phyloP scores from a whole-genome alignment of 2,329 filamentous ascomycete genomes.

The Pestalotiopsis sp. region DNA sequence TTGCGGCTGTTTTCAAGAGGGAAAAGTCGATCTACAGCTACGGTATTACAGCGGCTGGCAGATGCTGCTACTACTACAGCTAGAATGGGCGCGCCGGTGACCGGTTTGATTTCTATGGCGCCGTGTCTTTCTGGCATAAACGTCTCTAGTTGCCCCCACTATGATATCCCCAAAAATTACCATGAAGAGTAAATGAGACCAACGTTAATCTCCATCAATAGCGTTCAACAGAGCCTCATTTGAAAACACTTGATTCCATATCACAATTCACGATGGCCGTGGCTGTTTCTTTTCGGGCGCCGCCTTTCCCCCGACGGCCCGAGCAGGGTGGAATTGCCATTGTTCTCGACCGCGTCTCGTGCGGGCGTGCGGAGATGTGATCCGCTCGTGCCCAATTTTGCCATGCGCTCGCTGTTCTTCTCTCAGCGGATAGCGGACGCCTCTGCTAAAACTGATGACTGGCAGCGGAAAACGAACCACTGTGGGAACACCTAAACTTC shows the following conservation, averaged over 20 bases:
- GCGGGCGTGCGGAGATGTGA: background rate
- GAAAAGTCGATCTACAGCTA: background rate
- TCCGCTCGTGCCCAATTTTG: background rate
- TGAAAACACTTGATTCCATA: background rate
- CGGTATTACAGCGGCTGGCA: background rate
- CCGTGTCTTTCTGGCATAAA: no score
- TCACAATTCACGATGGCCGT: background rate
- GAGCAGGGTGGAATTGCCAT: background rate
- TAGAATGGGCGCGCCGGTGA: background rate
- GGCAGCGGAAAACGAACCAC: background rate
- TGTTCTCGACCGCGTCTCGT: background rate
- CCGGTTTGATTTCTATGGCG: background rate
- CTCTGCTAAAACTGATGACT: background rate
- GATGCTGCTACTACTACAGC: background rate
- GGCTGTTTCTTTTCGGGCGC: background rate
- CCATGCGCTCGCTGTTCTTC: background rate
- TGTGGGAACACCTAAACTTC: background rate
- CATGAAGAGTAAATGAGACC: constrained; percentile 12
- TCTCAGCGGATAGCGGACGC: background rate
- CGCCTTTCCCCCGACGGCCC: background rate
- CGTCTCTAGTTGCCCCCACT: background rate
- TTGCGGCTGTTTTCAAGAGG: background rate
- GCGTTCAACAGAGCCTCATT: constrained; percentile 3
- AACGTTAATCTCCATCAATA: background rate
- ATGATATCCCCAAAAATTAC: background rate